Evolutionary conservation across 176 grass and related monocot genomes (phyloP), one percentile per base, ranked within the genome.

Genomic region (Hsuehochloa calcarea): DNA sequence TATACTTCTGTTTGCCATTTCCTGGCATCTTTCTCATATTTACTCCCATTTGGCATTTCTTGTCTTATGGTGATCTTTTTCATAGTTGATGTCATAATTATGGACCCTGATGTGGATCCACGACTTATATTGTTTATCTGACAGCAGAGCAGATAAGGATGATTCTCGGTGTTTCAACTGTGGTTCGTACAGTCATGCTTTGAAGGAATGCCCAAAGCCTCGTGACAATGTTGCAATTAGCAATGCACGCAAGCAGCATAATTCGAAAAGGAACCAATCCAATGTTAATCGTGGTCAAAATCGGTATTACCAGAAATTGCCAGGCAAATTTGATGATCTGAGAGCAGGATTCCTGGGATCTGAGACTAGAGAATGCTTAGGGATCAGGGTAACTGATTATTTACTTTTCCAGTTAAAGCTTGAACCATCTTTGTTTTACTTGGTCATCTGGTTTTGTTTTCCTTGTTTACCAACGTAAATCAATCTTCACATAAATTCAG

Each of bases 101-200:
- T 78, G 17, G 17, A 74, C 19, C 37, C 70, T 84, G 29, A 40
- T 3, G 8, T 83, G 63, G 23, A 83, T 41, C 12, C 55, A 37
- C 51, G 80, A 55, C 41, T 77, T 67, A 20, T 26, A 74, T 22
- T 86, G 13, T 75, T 79, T 85, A 51, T 85, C 34, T 67, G 35
- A 67, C 82, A 84, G 79, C 82, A 94, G 94, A 82, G 68, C 60
- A 8, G 81, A 90, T 46, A 92, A 91, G 74, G 91, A 93, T 37
- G 90, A 92, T 89, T 92, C 96, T 9, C 93, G 93, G 17, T 99
- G 96, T 89, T 99, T 99, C 90, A 99, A 96, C 80, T 99, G 96
- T 79, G 90, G 96, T 39, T 99, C 96, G 26, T 99, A 99, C 69
- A 90, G 91, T 80, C 96, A 99, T 88, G 78, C 91, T 16, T 63